phyloP scores from a whole-genome alignment of 345 rosid species.

The Pugionium cornutum region DNA sequence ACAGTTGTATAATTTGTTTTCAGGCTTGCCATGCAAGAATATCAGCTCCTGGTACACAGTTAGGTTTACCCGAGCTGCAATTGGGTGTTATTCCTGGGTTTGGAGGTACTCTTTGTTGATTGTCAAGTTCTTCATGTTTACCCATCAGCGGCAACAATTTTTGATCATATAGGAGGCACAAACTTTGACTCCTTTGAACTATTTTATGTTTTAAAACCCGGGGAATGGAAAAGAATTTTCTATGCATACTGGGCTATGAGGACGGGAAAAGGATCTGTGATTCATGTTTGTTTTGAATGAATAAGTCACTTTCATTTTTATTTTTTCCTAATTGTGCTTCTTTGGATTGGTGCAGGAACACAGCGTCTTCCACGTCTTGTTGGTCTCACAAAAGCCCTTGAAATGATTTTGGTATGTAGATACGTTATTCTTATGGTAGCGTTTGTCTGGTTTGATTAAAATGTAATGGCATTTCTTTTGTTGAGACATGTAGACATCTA shows the following conservation, averaged over 20 bases:
- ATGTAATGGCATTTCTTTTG: conserved; percentile 11
- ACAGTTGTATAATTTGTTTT: conserved; percentile 18
- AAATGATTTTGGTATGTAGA: conserved; percentile 88
- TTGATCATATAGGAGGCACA: not conserved
- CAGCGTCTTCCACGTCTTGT: conserved; percentile 99
- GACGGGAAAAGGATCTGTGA: conserved; percentile 3
- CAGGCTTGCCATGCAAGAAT: conserved; percentile 94
- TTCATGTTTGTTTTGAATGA: conserved; percentile 14
- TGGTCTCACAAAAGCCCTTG: conserved; percentile 88
- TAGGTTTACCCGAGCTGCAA: conserved; percentile 96
- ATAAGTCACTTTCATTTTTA: conserved; percentile 2
- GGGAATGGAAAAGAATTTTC: not conserved
- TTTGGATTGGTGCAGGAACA: conserved; percentile 67
- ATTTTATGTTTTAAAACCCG: not conserved
- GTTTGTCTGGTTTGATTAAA: conserved; percentile 17
- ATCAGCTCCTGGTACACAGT: conserved; percentile 71
- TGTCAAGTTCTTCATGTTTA: conserved; percentile 3
- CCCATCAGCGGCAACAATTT: not conserved
- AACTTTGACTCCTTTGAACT: not conserved
- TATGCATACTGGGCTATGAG: conserved; percentile 6
- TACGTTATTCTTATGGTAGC: conserved; percentile 22
- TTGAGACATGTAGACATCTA: conserved; percentile 61
- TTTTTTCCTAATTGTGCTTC: conserved; percentile 11
- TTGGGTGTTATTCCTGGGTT: conserved; percentile 94
- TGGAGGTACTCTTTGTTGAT: conserved; percentile 64